Conservation (phyloP, 331 rosid species). For the Pyrus hybrid region DNA sequence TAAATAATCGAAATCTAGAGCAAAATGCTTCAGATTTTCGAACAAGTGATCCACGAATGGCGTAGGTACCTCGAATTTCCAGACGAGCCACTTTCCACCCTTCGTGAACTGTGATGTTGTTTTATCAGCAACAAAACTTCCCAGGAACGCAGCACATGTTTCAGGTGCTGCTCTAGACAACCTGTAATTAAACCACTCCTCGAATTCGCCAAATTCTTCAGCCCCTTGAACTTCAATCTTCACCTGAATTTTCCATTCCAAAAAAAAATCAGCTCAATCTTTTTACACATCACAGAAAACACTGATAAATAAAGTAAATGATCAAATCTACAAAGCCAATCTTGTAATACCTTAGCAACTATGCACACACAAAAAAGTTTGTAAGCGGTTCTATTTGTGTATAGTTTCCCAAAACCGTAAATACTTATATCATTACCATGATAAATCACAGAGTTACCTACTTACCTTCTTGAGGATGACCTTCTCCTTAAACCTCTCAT, state of each 20-base stretch:
- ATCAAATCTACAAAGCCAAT: not conserved
- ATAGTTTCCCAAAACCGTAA: no score
- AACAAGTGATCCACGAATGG: not conserved
- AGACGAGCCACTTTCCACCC: conserved; percentile 87
- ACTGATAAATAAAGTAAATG: not conserved
- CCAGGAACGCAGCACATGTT: conserved; percentile 76
- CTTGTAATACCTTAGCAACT: no score
- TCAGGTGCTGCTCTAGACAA: conserved; percentile 89
- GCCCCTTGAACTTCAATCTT: conserved; percentile 62
- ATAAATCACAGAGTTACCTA: no score
- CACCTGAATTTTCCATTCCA: conserved; percentile 39
- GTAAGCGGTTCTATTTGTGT: no score
- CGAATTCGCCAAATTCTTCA: conserved; percentile 61
- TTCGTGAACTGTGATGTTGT: conserved; percentile 44
- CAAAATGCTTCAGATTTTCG: not conserved
- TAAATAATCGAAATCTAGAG: not conserved
- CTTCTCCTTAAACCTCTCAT: conserved; percentile 47
- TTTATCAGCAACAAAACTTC: conserved; percentile 63
- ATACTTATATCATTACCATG: no score
- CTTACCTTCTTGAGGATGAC: conserved; percentile 69
- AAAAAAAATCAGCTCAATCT: not conserved
- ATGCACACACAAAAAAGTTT: no score
- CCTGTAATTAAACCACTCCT: conserved; percentile 80
- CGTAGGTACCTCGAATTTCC: conserved; percentile 68
- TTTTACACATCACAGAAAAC: not conserved